Evolutionary conservation across 176 grass and related monocot genomes (phyloP).

Genomic region (Aegilops bicornis): DNA sequence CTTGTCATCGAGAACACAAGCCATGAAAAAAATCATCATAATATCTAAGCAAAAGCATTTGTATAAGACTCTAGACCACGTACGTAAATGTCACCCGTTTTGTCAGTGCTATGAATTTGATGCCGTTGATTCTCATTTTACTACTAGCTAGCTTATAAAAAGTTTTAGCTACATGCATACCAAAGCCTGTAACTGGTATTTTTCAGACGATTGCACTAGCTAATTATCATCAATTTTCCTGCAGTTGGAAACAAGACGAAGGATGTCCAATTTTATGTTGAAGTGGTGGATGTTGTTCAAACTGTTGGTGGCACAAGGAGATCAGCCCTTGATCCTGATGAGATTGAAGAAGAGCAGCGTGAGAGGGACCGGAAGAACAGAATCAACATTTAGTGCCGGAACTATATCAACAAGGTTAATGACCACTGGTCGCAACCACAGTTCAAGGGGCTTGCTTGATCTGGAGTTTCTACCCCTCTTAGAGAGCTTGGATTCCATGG

Average conservation of each 20-base stretch:
- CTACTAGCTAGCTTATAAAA: too few species aligned
- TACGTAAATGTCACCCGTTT: not conserved
- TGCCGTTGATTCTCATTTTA: too few species aligned
- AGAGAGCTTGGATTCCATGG: slow-evolving; percentile 69
- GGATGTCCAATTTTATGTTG: too few species aligned
- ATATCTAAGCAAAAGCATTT: not conserved
- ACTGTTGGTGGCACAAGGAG: slow-evolving; percentile 47
- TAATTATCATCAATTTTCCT: slow-evolving; percentile 17
- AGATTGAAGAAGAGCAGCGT: slow-evolving; percentile 71
- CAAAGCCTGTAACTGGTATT: too few species aligned
- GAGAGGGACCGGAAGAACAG: slow-evolving; percentile 61
- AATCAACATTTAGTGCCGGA: slow-evolving; percentile 66
- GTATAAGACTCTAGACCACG: not conserved
- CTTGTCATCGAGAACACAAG: not conserved
- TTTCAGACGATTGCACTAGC: not conserved
- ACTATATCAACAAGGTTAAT: slow-evolving; percentile 66
- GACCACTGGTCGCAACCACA: slow-evolving; percentile 51
- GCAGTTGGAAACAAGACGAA: too few species aligned
- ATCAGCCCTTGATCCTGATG: slow-evolving; percentile 68
- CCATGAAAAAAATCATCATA: slow-evolving; percentile 11
- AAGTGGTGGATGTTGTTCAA: slow-evolving; percentile 79
- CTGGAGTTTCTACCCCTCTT: slow-evolving; percentile 59
- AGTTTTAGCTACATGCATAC: too few species aligned
- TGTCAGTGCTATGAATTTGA: not conserved
- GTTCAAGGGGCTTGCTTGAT: slow-evolving; percentile 40